phyloP scores from a whole-genome alignment of 176 grass and related monocot genomes.

The Triticum urartu region DNA sequence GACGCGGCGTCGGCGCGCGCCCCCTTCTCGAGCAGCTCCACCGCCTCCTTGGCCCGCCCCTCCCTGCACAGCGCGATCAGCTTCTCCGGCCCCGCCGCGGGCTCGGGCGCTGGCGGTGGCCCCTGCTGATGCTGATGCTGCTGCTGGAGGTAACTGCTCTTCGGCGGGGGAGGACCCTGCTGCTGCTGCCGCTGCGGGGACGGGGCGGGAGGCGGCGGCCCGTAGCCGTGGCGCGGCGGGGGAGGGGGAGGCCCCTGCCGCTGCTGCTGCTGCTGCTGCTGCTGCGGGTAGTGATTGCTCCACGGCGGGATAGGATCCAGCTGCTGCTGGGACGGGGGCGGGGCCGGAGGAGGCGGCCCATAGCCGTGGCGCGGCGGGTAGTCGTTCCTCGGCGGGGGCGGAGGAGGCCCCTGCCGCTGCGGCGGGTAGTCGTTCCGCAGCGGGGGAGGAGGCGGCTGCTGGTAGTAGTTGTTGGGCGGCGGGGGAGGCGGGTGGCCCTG shows the following conservation, averaged over 20 bases:
- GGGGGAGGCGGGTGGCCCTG: neutral
- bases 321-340: neutral
- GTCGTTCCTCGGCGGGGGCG: neutral
- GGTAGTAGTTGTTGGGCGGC: constrained; percentile 1
- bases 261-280: neutral
- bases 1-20: constrained; percentile 37
- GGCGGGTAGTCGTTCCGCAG: neutral
- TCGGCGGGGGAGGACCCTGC: too few species aligned
- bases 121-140: neutral
- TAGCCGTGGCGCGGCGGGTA: neutral
- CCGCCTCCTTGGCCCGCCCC: constrained; percentile 68
- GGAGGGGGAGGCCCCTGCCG: neutral
- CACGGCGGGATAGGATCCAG: neutral
- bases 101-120: neutral
- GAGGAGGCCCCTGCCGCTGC: neutral
- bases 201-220: constrained; percentile 21
- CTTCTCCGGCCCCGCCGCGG: constrained; percentile 33
- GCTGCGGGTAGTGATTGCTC: neutral
- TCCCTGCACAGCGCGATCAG: constrained; percentile 47
- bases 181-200: neutral
- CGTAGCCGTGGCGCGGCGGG: constrained; percentile 3
- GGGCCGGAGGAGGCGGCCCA: neutral
- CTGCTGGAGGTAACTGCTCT: neutral
- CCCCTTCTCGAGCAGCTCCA: constrained; percentile 67
- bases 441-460: neutral